A percentile compares a stretch with the other conserved stretches of the same genome.
Evolutionary conservation across 2,329 filamentous ascomycete species (phyloP).

Genomic region (Epichloe typhina): DNA sequence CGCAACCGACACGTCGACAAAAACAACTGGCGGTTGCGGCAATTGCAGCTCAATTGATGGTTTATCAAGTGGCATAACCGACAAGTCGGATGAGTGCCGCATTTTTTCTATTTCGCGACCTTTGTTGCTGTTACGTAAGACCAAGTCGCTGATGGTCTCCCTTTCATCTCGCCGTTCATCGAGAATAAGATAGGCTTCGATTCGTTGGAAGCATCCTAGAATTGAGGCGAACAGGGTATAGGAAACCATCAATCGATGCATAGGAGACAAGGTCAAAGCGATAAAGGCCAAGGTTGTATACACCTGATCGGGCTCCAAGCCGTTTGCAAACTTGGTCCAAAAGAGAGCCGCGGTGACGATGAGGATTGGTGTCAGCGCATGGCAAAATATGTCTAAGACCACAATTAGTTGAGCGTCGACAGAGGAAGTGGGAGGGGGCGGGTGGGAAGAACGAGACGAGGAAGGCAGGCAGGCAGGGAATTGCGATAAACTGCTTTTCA

Average conservation of each 20-base stretch:
- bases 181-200: slow-evolving; percentile 7
- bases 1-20: slow-evolving; percentile 28
- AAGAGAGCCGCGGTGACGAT: slow-evolving; percentile 7
- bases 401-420: too few species aligned
- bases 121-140: slow-evolving; percentile 17
- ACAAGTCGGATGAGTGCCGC: slow-evolving; percentile 2
- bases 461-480: neutral
- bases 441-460: neutral
- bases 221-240: slow-evolving; percentile 3
- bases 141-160: slow-evolving; percentile 24
- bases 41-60: neutral
- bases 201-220: slow-evolving; percentile 7
- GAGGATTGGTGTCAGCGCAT: slow-evolving; percentile 5
- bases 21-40: slow-evolving; percentile 3
- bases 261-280: slow-evolving; percentile 2
- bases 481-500: neutral
- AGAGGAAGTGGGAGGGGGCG: neutral
- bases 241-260: slow-evolving; percentile 2
- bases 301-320: slow-evolving; percentile 3
- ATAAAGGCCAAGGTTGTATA: slow-evolving; percentile 8
- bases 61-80: slow-evolving; percentile 11
- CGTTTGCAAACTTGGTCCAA: slow-evolving; percentile 6
- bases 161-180: neutral
- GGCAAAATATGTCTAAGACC: neutral
- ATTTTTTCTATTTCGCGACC: neutral